Conservation (phyloP, 2,329 filamentous ascomycete genomes). For the Cladosporium sp. region DNA sequence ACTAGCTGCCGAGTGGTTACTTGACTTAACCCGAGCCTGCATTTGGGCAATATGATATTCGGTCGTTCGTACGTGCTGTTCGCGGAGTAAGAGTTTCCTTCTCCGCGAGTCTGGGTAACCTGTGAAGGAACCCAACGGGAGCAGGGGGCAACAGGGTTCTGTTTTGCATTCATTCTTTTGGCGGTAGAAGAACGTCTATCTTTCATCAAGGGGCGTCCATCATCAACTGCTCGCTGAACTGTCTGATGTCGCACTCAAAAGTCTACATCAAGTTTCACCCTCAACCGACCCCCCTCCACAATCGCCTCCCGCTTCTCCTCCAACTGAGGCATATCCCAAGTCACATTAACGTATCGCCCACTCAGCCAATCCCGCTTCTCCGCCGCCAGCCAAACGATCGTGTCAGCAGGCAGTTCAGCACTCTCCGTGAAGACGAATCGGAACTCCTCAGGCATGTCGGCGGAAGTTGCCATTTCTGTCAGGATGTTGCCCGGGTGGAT, state of each 20-base stretch:
- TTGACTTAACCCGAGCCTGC: too few relatives aligned
- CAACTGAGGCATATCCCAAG: conserved; percentile 36
- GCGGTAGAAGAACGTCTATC: too few relatives aligned
- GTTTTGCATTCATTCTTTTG: too few relatives aligned
- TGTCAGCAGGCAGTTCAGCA: conserved; percentile 26
- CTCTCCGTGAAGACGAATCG: conserved; percentile 24
- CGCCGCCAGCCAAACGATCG: conserved; percentile 27
- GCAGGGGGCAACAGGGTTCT: too few relatives aligned
- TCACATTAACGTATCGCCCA: conserved; percentile 32
- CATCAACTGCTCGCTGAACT: background rate
- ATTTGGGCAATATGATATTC: too few relatives aligned
- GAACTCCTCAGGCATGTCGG: conserved; percentile 28
- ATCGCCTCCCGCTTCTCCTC: conserved; percentile 28
- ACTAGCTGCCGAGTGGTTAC: too few relatives aligned
- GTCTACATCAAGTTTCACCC: conserved; percentile 19
- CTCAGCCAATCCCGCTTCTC: conserved; percentile 33
- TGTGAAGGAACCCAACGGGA: too few relatives aligned
- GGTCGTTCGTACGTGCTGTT: too few relatives aligned
- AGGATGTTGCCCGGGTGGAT: conserved; percentile 35
- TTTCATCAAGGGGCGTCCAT: background rate
- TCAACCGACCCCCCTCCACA: conserved; percentile 29
- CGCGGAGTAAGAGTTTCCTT: too few relatives aligned
- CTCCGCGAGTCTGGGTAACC: background rate
- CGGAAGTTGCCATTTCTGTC: conserved; percentile 26
- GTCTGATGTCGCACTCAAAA: background rate